Evolutionary conservation across 495 filamentous ascomycete species (phyloP).

Genomic region (Hamigera avellanea): DNA sequence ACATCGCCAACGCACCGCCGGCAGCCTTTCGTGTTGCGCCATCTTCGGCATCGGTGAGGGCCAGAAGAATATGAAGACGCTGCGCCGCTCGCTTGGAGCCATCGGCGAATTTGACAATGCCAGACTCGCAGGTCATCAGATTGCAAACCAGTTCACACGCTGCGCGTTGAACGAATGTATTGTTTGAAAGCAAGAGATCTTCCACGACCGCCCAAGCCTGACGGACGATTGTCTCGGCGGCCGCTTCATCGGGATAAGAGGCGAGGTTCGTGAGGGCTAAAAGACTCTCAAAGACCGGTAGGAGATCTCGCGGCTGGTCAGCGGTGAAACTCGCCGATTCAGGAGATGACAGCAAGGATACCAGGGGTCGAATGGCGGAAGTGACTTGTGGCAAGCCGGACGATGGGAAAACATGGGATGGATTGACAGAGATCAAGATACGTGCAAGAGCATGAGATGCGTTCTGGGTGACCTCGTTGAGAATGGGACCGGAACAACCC

Average conservation of each 20-base stretch:
- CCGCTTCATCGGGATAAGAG: slow-evolving; percentile 56
- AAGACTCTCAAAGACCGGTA: slow-evolving; percentile 80
- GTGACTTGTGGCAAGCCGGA: slow-evolving; percentile 60
- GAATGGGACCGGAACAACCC: slow-evolving; percentile 21
- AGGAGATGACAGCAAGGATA: slow-evolving; percentile 53
- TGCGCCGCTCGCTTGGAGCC: slow-evolving; percentile 53
- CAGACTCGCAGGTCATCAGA: slow-evolving; percentile 65
- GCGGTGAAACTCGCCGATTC: slow-evolving; percentile 23
- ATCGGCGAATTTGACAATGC: slow-evolving; percentile 64
- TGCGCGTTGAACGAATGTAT: slow-evolving; percentile 67
- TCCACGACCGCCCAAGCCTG: slow-evolving; percentile 63
- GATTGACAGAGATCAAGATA: slow-evolving; percentile 82
- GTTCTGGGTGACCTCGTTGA: slow-evolving; percentile 39
- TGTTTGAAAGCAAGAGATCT: slow-evolving; percentile 67
- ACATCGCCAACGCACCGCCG: slow-evolving; percentile 74
- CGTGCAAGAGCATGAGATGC: slow-evolving; percentile 84
- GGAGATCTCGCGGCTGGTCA: slow-evolving; percentile 63
- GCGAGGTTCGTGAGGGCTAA: slow-evolving; percentile 91
- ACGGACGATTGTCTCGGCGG: slow-evolving; percentile 59
- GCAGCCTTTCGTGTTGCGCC: slow-evolving; percentile 67
- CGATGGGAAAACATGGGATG: slow-evolving; percentile 69
- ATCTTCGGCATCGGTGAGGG: slow-evolving; percentile 78
- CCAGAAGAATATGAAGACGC: slow-evolving; percentile 70
- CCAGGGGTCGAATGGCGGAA: slow-evolving; percentile 67
- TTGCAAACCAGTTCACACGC: slow-evolving; percentile 88